Evolutionary conservation across 768 basidiomycete genomes (phyloP).

Genomic region (Lactifluus rugatus): DNA sequence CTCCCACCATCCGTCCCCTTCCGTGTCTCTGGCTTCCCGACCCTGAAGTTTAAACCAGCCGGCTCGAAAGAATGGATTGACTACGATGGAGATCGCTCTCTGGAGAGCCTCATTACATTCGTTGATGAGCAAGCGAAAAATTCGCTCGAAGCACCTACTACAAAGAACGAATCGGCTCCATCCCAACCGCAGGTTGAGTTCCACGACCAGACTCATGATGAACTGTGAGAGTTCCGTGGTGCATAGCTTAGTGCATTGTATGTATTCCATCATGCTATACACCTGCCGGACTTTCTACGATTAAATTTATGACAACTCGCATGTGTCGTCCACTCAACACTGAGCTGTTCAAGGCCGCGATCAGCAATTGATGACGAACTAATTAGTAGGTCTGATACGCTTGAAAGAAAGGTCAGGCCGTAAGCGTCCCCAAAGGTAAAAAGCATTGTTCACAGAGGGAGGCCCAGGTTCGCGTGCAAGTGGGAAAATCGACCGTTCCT

Average conservation of each 20-base stretch:
- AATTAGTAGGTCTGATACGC: too few relatives aligned
- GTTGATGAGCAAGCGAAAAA: constrained; percentile 77
- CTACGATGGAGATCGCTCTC: constrained; percentile 85
- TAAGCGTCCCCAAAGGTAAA: background rate
- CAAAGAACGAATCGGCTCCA: constrained; percentile 22
- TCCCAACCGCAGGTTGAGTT: constrained; percentile 21
- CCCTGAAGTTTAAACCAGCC: constrained; percentile 92
- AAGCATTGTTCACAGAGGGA: background rate
- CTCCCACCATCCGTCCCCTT: constrained; percentile 82
- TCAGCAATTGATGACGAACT: too few relatives aligned
- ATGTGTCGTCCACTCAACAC: too few relatives aligned
- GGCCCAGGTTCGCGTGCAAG: too few relatives aligned
- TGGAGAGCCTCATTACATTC: constrained; percentile 79
- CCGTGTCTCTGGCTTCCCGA: constrained; percentile 85
- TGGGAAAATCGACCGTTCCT: background rate
- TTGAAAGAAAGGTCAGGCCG: too few relatives aligned
- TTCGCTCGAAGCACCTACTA: constrained; percentile 37
- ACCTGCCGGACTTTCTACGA: background rate
- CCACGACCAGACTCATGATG: constrained; percentile 19
- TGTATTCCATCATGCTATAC: background rate
- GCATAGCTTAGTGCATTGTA: background rate
- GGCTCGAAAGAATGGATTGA: constrained; percentile 81
- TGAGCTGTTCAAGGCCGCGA: too few relatives aligned
- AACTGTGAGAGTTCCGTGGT: constrained; percentile 12
- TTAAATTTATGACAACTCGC: too few relatives aligned